Percentiles rank a stretch among this genome's conserved stretches.
These are phyloP conservation scores for Mucor mucedo DNA, from an alignment of 371 early-diverging fungal species.

Conservation along the genomic window DNA sequence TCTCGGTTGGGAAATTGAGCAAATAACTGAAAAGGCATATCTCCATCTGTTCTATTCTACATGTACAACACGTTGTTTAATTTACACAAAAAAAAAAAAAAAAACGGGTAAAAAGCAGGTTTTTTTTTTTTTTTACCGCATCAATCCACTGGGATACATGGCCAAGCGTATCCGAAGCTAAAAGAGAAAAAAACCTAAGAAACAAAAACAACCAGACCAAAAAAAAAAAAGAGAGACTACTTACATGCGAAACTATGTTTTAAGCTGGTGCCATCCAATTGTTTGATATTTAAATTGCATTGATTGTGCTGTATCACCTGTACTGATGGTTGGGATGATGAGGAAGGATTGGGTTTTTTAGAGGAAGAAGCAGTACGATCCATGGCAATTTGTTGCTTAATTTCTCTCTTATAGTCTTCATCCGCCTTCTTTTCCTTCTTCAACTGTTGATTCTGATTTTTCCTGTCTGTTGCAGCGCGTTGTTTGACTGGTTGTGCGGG, in stretches of 20 bases:
- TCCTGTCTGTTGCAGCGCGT: not conserved
- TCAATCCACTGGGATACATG: constrained; percentile 47
- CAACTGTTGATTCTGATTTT: constrained; percentile 21
- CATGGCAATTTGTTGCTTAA: constrained; percentile 42
- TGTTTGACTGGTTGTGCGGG: not conserved
- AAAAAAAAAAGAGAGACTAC: not conserved
- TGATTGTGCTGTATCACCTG: constrained; percentile 8
- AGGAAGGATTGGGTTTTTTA: not conserved
- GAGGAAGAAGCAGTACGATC: constrained; percentile 15
- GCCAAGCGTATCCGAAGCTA: constrained; percentile 35
- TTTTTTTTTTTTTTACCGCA: constrained; percentile 14
- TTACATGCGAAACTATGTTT: constrained; percentile 35
- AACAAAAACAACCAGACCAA: not conserved
- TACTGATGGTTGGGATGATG: too few species aligned
- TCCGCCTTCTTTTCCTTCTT: constrained; percentile 35
- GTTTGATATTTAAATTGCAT: constrained; percentile 37
- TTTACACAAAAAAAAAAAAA: not conserved
- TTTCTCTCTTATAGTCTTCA: constrained; percentile 36
- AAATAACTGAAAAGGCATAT: constrained; percentile 41
- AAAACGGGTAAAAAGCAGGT: too few species aligned
- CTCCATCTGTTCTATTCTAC: constrained; percentile 42
- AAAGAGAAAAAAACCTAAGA: not conserved
- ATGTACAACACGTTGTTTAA: not conserved
- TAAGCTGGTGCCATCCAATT: constrained; percentile 40
- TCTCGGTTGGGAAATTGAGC: constrained; percentile 49